phyloP scores from a whole-genome alignment of 768 basidiomycete species.

The Mycena rosella region DNA sequence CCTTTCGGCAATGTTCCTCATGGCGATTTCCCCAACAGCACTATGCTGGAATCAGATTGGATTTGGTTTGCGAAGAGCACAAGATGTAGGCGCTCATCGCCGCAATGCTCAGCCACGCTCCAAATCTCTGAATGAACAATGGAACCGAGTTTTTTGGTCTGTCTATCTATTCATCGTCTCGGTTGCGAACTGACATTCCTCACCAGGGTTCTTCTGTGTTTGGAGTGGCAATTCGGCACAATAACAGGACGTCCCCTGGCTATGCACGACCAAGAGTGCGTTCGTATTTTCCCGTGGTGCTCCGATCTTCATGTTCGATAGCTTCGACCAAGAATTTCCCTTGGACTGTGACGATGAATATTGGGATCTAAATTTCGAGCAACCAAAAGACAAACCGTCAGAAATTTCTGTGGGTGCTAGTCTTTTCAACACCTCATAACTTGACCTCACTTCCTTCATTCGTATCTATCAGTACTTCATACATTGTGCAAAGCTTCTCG shows the following conservation, averaged over 20 bases:
- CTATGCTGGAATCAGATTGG: conserved; percentile 76
- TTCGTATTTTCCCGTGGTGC: too few relatives aligned
- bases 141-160: conserved; percentile 84
- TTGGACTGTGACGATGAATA: conserved; percentile 77
- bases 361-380: conserved; percentile 77
- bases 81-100: conserved; percentile 82
- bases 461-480: too few relatives aligned
- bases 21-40: conserved; percentile 61
- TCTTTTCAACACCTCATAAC: too few relatives aligned
- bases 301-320: too few relatives aligned
- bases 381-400: conserved; percentile 71
- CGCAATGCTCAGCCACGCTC: conserved; percentile 51
- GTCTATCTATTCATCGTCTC: conserved; percentile 34
- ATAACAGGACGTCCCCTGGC: conserved; percentile 73
- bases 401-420: too few relatives aligned
- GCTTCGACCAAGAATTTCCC: conserved; percentile 78
- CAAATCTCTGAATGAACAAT: conserved; percentile 74
- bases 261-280: conserved; percentile 81
- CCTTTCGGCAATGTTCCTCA: conserved; percentile 57
- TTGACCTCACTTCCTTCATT: too few relatives aligned
- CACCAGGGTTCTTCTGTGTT: conserved; percentile 61
- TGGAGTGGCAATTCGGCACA: conserved; percentile 64
- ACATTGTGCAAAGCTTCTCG: conserved; percentile 66
- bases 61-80: conserved; percentile 74
- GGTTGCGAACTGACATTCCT: background rate